Conservation (phyloP, 176 grass and related monocot genomes). For the Oryza rufipogon region DNA sequence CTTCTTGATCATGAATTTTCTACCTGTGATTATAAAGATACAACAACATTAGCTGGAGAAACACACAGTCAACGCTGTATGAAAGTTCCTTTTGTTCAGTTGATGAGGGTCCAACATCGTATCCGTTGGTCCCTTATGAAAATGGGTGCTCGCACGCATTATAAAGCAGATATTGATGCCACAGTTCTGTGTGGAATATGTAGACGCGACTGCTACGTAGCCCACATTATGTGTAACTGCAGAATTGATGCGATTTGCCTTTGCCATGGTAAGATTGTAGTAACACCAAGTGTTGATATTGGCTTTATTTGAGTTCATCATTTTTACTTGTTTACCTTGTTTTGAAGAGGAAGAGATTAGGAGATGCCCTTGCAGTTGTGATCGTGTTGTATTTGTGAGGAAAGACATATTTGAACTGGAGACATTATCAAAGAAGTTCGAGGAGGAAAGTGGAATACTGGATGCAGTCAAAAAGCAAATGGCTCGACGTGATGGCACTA, state of each 20-base stretch:
- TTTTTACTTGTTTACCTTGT: conserved; percentile 47
- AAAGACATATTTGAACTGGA: conserved; percentile 77
- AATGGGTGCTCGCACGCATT: conserved; percentile 61
- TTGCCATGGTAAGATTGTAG: conserved; percentile 73
- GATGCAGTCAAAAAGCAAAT: conserved; percentile 42
- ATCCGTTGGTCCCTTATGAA: conserved; percentile 61
- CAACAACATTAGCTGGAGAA: conserved; percentile 35
- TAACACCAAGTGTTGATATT: conserved; percentile 20
- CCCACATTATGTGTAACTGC: conserved; percentile 85
- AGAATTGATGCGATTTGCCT: conserved; percentile 81
- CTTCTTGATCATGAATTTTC: conserved; percentile 51
- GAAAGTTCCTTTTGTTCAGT: conserved; percentile 76
- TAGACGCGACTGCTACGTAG: conserved; percentile 81
- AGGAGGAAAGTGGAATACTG: conserved; percentile 54
- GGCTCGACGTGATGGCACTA: conserved; percentile 20
- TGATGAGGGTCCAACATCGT: conserved; percentile 71
- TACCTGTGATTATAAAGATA: conserved; percentile 30
- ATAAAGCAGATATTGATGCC: conserved; percentile 48
- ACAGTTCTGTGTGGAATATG: conserved; percentile 77
- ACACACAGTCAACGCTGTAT: conserved; percentile 37
- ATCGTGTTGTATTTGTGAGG: conserved; percentile 70
- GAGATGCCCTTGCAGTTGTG: conserved; percentile 61
- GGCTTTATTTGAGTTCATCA: conserved; percentile 23
- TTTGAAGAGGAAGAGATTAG: conserved; percentile 77
- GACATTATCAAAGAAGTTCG: conserved; percentile 59